phyloP scores from a whole-genome alignment of 2,329 filamentous ascomycete species.

The Ceratocystis diversiconidia region DNA sequence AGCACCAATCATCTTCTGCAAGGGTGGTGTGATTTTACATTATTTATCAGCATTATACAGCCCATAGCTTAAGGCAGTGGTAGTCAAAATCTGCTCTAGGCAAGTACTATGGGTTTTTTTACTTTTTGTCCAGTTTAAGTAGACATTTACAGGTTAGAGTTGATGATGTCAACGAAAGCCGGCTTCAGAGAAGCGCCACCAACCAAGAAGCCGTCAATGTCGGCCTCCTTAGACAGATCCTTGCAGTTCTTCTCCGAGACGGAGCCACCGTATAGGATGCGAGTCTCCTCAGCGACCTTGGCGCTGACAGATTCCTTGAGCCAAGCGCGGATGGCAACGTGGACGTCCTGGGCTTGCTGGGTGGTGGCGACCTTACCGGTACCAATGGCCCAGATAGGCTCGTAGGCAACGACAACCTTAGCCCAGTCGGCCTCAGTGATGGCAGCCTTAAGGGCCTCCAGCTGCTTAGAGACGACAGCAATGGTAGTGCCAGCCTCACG shows the following conservation, averaged over 20 bases:
- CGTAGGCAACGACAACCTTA: slow-evolving; percentile 93
- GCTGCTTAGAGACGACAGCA: slow-evolving; percentile 70
- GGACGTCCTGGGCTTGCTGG: slow-evolving; percentile 84
- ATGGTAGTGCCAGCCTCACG: slow-evolving; percentile 76
- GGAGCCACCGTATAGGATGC: slow-evolving; percentile 91
- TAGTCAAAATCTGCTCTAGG: not conserved
- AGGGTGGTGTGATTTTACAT: slow-evolving; percentile 13
- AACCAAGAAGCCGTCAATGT: slow-evolving; percentile 97
- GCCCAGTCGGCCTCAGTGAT: slow-evolving; percentile 59
- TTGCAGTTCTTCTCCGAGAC: slow-evolving; percentile 97
- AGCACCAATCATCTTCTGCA: not conserved
- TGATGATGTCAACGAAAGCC: slow-evolving; percentile 56
- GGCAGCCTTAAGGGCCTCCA: slow-evolving; percentile 65
- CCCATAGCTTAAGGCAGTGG: slow-evolving; percentile 7
- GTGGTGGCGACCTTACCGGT: slow-evolving; percentile 87
- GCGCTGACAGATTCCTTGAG: slow-evolving; percentile 63
- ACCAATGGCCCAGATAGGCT: slow-evolving; percentile 94
- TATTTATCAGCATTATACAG: slow-evolving; percentile 19
- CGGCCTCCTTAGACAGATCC: slow-evolving; percentile 78
- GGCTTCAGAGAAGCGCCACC: slow-evolving; percentile 95
- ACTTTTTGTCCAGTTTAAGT: slow-evolving; percentile 10
- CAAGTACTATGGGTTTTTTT: not conserved
- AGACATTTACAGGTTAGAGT: slow-evolving; percentile 35
- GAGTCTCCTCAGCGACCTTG: slow-evolving; percentile 66
- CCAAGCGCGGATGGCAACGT: slow-evolving; percentile 84